Evolutionary conservation across 225 moss, liverwort and hornwort species (phyloP).

Genomic region (Thuidium tamariscinum): DNA sequence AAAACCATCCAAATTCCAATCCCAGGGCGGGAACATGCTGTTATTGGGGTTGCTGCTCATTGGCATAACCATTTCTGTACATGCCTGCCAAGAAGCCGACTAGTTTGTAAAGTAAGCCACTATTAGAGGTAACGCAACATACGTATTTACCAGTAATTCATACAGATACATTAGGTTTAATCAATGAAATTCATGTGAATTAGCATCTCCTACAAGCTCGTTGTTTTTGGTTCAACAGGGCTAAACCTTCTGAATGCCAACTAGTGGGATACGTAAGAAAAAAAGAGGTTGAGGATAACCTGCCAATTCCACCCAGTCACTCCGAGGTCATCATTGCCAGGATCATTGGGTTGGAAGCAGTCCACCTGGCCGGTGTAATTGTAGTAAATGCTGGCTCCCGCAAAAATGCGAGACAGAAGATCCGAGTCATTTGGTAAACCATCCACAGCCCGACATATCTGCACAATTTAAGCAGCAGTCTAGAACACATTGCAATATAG

Average conservation of each 20-base stretch:
- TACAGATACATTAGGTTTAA: background rate
- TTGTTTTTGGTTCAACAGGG: background rate
- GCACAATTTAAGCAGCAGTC: conserved; percentile 4
- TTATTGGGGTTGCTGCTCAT: conserved; percentile 58
- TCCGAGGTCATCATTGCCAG: conserved; percentile 43
- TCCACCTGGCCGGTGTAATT: conserved; percentile 66
- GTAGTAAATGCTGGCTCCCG: conserved; percentile 86
- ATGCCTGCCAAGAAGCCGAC: conserved; percentile 29
- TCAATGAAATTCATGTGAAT: background rate
- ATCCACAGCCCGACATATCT: conserved; percentile 87
- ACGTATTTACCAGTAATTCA: background rate
- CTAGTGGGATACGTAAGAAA: background rate
- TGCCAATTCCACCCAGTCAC: conserved; percentile 55
- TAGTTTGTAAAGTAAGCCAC: background rate
- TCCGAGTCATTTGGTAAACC: conserved; percentile 37
- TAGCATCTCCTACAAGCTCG: background rate
- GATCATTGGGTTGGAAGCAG: conserved; percentile 61
- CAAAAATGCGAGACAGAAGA: conserved; percentile 66
- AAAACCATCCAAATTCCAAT: conserved; percentile 46
- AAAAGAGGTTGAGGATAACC: background rate
- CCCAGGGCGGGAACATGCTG: conserved; percentile 61
- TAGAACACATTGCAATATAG: background rate
- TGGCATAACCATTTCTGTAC: conserved; percentile 99
- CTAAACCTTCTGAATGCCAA: background rate
- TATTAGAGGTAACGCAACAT: background rate